A percentile compares a stretch with the other conserved stretches of the same genome.
Evolutionary conservation across 2,329 filamentous ascomycete genomes (phyloP).

Genomic region (Arthrobotrys sphaeroides): DNA sequence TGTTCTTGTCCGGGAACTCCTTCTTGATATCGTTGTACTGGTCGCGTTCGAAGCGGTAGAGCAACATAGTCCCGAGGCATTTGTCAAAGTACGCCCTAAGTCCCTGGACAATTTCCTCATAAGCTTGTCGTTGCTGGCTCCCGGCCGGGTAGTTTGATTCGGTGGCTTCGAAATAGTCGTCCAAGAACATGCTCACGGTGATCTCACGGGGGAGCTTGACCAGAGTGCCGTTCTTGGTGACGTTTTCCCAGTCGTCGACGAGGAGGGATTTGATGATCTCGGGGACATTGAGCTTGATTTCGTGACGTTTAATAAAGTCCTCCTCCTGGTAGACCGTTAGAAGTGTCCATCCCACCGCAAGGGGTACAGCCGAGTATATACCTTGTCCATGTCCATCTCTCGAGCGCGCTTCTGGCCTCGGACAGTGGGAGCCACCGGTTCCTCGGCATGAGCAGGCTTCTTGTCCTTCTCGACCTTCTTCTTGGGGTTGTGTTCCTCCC

Average conservation of each 20-base stretch:
- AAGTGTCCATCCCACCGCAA: background rate
- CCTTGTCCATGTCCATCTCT: constrained; percentile 84
- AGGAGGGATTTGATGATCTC: constrained; percentile 90
- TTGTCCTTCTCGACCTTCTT: constrained; percentile 57
- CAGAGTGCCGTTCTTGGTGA: constrained; percentile 92
- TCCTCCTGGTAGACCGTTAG: constrained; percentile 75
- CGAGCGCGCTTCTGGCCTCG: constrained; percentile 78
- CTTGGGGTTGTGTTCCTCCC: constrained; percentile 59
- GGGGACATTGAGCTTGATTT: constrained; percentile 84
- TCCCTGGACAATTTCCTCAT: constrained; percentile 87
- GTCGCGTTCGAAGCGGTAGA: constrained; percentile 92
- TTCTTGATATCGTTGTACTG: constrained; percentile 84
- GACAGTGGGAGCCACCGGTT: constrained; percentile 54
- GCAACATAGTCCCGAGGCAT: constrained; percentile 82
- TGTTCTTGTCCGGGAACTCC: constrained; percentile 68
- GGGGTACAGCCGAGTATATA: constrained; percentile 61
- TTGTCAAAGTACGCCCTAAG: constrained; percentile 92
- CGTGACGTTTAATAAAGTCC: constrained; percentile 80
- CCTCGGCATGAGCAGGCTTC: constrained; percentile 57
- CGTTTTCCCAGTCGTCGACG: constrained; percentile 98
- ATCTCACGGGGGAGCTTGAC: constrained; percentile 82
- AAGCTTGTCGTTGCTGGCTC: constrained; percentile 64
- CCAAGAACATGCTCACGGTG: constrained; percentile 79
- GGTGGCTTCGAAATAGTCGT: constrained; percentile 73
- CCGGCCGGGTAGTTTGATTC: constrained; percentile 26